Base-by-base conservation (phyloP, 1,139 yeast species). In the Hemisphaericaspora lyxosophila region DNA sequence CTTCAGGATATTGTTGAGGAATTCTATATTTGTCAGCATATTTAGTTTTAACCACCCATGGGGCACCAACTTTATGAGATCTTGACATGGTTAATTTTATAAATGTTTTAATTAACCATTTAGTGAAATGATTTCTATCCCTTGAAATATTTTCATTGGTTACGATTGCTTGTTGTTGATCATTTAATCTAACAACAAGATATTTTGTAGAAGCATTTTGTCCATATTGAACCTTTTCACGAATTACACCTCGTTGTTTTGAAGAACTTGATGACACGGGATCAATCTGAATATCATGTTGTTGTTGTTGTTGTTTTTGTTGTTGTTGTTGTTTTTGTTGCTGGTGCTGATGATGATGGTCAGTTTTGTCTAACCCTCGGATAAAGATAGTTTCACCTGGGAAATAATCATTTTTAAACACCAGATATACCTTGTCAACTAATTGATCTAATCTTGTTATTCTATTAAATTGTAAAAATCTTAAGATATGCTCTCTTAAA, bases 31-130 rank as follows among this genome's bases (percentile, higher is more conserved):
- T 73, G 43, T 67, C 70, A 2, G 85, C 85, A 57, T 79, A 88
- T 49, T 82, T 81, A 24, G 78, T 80, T 56, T 85, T 85, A n/a
- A 92, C 95, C 14, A 92, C 82, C 97, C 97, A 92, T 1, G 98
- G 97, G 2, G 97, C 95, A 2, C 97, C 97, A 31, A 84, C 74
- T 70, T 85, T 85, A 42, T 83, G 76, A 4, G 92, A 87, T 49
- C 96, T 76, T 4, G 87, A 74, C 50, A 92, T 80, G 5, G 96
- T 81, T 50, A 89, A 75, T 54, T 90, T 90, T 53, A 92, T 78
- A 51, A 92, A 92, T 0, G 96, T 86, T 59, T 90, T 85, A 29
- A 92, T 84, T 42, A 86, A 74, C 78, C 92, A 84, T 59, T 92
- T 92, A 7, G 97, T 90, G 63, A 89, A 90, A 41, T 84, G 77